Evolutionary conservation across 345 rosid species (phyloP).

Genomic region (Gossypium longicalyx): DNA sequence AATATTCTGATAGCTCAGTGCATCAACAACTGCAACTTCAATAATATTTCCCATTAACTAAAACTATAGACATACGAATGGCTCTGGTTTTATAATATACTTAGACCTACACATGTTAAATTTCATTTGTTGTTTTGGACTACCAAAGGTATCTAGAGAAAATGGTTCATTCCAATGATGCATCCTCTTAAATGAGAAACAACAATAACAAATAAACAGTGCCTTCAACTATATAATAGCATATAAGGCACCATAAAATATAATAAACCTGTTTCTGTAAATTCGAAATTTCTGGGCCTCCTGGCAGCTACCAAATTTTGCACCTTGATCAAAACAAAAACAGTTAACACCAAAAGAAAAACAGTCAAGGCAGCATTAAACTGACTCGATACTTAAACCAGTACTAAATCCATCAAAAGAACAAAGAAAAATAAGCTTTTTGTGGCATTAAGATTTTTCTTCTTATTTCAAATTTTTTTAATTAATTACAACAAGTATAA

Average conservation of each 20-base stretch:
- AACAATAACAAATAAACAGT: not conserved
- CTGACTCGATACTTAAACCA: not conserved
- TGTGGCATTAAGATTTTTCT: not conserved
- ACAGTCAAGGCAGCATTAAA: not conserved
- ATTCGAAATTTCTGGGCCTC: slow-evolving; percentile 78
- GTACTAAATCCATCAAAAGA: not conserved
- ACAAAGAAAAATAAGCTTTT: not conserved
- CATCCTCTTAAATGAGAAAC: not conserved
- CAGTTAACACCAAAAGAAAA: slow-evolving; percentile 3
- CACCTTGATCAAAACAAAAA: slow-evolving; percentile 43
- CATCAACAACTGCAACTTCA: not conserved
- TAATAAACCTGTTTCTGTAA: slow-evolving; percentile 66
- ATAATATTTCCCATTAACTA: not conserved
- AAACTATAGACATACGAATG: not conserved
- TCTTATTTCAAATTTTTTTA: not conserved
- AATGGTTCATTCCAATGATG: not conserved
- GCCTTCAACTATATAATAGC: not conserved
- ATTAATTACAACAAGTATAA: not conserved
- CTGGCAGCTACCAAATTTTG: slow-evolving; percentile 88
- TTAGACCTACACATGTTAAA: not conserved
- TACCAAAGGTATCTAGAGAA: not conserved
- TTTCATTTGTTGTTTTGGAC: not conserved
- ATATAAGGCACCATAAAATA: slow-evolving; percentile 1
- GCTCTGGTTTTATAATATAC: not conserved
- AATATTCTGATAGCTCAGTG: not conserved